phyloP scores from a whole-genome alignment of 106 monocot species.

The Dendrobium huoshanense region DNA sequence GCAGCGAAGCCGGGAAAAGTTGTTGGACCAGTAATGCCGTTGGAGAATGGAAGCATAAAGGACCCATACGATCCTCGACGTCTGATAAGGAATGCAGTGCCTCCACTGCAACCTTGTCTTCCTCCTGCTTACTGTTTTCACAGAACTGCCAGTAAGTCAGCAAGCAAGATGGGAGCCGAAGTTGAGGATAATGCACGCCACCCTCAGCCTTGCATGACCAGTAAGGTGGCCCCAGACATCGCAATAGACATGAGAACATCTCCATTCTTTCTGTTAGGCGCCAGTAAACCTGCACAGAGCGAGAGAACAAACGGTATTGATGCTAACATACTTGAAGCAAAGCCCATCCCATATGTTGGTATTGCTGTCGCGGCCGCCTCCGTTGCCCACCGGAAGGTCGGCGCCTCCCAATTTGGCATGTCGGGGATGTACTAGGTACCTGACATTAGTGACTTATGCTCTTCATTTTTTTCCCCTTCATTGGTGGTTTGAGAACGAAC shows the following conservation, averaged over 20 bases:
- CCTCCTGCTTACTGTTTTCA: conserved; percentile 38
- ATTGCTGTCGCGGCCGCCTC: conserved; percentile 31
- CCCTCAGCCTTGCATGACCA: conserved; percentile 14
- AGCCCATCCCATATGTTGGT: conserved; percentile 22
- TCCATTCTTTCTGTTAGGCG: conserved; percentile 32
- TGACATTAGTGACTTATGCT: no score
- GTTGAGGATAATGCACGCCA: conserved; percentile 15
- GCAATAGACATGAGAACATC: conserved; percentile 44
- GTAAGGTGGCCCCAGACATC: conserved; percentile 26
- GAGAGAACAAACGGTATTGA: conserved; percentile 23
- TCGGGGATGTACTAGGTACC: conserved; percentile 43
- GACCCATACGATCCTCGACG: conserved; percentile 58
- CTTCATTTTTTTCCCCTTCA: no score
- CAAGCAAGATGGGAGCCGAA: conserved; percentile 20
- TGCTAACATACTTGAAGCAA: conserved; percentile 9
- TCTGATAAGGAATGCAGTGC: conserved; percentile 42
- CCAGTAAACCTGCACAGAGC: conserved; percentile 13
- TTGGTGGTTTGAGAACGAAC: neutral
- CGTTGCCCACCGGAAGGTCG: conserved; percentile 34
- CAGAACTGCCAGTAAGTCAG: conserved; percentile 2
- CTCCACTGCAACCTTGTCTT: conserved; percentile 24
- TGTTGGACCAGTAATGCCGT: conserved; percentile 62
- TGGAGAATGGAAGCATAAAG: conserved; percentile 39
- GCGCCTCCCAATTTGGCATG: conserved; percentile 42
- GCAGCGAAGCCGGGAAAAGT: conserved; percentile 61